These are phyloP conservation scores for Curvularia lunata DNA, from an alignment of 2,329 filamentous ascomycete species.

Conservation along the genomic window DNA sequence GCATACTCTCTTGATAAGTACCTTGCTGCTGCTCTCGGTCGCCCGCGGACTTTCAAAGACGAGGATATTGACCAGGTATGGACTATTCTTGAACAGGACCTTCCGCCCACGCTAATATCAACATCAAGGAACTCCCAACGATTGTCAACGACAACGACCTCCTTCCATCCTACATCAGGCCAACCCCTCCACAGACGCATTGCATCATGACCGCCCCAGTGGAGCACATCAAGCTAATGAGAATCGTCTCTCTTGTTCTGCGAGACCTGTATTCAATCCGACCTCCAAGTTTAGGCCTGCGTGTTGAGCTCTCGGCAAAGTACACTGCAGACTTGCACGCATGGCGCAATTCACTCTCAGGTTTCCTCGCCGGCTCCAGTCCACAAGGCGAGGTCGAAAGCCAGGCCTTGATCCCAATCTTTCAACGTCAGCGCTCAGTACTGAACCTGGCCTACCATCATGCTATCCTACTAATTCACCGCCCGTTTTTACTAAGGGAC, in stretches of 20 bases:
- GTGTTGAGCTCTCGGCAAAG: conserved; percentile 50
- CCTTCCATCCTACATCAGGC: conserved; percentile 34
- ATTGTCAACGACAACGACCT: conserved; percentile 47
- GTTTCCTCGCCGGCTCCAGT: conserved; percentile 52
- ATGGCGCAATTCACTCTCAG: conserved; percentile 56
- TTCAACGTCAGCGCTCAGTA: conserved; percentile 61
- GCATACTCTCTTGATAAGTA: conserved; percentile 69
- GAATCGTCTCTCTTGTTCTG: conserved; percentile 54
- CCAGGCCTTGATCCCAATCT: conserved; percentile 56
- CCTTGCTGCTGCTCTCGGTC: conserved; percentile 66
- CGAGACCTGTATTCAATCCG: conserved; percentile 55
- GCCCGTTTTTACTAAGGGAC: conserved; percentile 59
- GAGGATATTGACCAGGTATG: conserved; percentile 68
- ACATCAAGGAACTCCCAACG: conserved; percentile 43
- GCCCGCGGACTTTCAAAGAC: conserved; percentile 66
- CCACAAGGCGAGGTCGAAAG: conserved; percentile 47
- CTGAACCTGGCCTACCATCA: conserved; percentile 63
- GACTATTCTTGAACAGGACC: background rate
- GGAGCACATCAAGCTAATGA: conserved; percentile 55
- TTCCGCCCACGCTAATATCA: background rate
- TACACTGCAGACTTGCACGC: conserved; percentile 52
- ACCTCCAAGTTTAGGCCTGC: conserved; percentile 39
- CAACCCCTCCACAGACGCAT: conserved; percentile 39
- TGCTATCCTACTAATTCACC: conserved; percentile 62
- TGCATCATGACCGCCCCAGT: conserved; percentile 55